Evolutionary conservation across 1,284 basidiomycete genomes (phyloP).

Genomic region (Leccinum griseonigrum): DNA sequence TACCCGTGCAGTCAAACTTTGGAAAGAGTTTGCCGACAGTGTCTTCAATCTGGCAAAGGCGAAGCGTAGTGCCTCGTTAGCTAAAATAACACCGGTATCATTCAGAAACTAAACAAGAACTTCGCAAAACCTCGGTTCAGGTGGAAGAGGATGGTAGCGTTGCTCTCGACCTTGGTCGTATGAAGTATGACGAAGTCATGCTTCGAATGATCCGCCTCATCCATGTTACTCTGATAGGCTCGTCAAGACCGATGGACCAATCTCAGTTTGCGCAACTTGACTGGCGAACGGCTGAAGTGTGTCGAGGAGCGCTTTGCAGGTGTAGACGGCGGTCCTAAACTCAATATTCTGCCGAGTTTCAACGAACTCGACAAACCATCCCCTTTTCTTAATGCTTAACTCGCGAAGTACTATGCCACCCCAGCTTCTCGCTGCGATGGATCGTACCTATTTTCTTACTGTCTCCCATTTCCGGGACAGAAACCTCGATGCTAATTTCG

Average conservation of each 20-base stretch:
- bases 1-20: constrained; percentile 93
- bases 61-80: constrained; percentile 88
- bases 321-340: constrained; percentile 78
- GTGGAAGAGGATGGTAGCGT: constrained; percentile 86
- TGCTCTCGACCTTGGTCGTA: constrained; percentile 87
- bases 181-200: constrained; percentile 98
- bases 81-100: constrained; percentile 86
- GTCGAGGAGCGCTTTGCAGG: constrained; percentile 98
- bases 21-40: constrained; percentile 97
- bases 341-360: constrained; percentile 90
- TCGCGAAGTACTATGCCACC: constrained; percentile 80
- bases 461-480: constrained; percentile 96
- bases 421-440: constrained; percentile 91
- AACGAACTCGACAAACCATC: constrained; percentile 80
- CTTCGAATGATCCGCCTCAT: constrained; percentile 90
- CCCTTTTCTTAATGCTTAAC: constrained; percentile 80
- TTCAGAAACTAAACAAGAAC: constrained; percentile 90
- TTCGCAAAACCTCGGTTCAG: constrained; percentile 98
- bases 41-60: constrained; percentile 95
- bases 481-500: constrained; percentile 91
- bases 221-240: constrained; percentile 62
- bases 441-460: constrained; percentile 93
- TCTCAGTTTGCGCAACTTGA: constrained; percentile 86
- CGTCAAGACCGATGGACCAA: constrained; percentile 96
- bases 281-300: constrained; percentile 95